Evolutionary conservation across 495 filamentous ascomycete species (phyloP).

Genomic region (Daldinia bambusicola): DNA sequence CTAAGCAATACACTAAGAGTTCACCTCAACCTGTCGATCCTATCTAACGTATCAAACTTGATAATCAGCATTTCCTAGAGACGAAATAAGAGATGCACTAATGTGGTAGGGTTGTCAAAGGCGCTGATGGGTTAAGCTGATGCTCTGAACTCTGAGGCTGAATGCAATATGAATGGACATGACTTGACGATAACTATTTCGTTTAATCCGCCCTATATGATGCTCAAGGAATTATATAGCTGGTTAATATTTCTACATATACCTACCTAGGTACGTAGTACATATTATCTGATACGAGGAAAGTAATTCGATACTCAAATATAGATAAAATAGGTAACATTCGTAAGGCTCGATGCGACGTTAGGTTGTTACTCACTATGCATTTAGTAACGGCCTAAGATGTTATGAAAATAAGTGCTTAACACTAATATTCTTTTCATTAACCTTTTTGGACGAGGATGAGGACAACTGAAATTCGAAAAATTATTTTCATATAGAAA

Average conservation of each 20-base stretch:
- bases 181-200: not conserved
- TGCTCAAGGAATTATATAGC: not conserved
- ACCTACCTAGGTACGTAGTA: not conserved
- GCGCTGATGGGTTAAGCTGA: not conserved
- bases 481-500: too few species aligned
- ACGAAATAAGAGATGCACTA: not conserved
- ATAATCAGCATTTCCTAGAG: not conserved
- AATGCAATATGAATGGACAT: not conserved
- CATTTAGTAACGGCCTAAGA: not conserved
- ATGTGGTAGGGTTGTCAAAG: not conserved
- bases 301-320: not conserved
- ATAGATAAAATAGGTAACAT: constrained; percentile 8
- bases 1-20: too few species aligned
- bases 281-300: not conserved
- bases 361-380: not conserved
- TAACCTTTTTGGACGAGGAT: too few species aligned
- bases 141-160: not conserved
- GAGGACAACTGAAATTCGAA: too few species aligned
- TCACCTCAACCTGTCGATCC: not conserved
- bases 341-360: constrained; percentile 23
- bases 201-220: not conserved
- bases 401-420: too few species aligned
- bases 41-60: not conserved
- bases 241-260: not conserved
- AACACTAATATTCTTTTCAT: too few species aligned